These are phyloP conservation scores for Calocybe indica DNA, from an alignment of 768 basidiomycete genomes.

Conservation along the genomic window DNA sequence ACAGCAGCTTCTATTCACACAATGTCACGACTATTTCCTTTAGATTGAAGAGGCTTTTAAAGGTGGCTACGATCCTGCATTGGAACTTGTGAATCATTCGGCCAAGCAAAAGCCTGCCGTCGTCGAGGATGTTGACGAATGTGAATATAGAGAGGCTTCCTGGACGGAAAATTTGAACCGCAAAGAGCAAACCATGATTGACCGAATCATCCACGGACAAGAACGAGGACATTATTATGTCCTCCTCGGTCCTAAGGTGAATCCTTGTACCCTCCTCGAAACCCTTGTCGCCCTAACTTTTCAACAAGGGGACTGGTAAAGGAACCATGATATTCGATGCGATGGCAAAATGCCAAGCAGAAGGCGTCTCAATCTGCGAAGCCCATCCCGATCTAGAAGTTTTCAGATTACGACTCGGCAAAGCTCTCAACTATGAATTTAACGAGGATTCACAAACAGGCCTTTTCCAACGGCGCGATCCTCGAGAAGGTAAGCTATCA, in stretches of 20 bases:
- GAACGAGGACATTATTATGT: slow-evolving; percentile 73
- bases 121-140: slow-evolving; percentile 22
- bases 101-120: slow-evolving; percentile 24
- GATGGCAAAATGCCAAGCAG: slow-evolving; percentile 67
- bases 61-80: slow-evolving; percentile 77
- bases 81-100: slow-evolving; percentile 58
- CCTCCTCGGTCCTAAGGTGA: slow-evolving; percentile 72
- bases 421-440: slow-evolving; percentile 82
- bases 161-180: slow-evolving; percentile 63
- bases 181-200: slow-evolving; percentile 69
- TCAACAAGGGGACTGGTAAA: slow-evolving; percentile 66
- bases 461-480: slow-evolving; percentile 78
- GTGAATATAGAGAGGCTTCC: slow-evolving; percentile 27
- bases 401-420: slow-evolving; percentile 79
- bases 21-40: not conserved
- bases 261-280: not conserved
- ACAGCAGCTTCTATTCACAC: not conserved
- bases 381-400: slow-evolving; percentile 86
- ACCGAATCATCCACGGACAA: slow-evolving; percentile 71
- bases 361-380: slow-evolving; percentile 69
- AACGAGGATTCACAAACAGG: slow-evolving; percentile 78
- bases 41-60: slow-evolving; percentile 78
- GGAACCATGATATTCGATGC: slow-evolving; percentile 80
- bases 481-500: slow-evolving; percentile 54
- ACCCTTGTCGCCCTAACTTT: not conserved